Base-by-base conservation (phyloP, 768 basidiomycete species). In the Daedalea quercina region DNA sequence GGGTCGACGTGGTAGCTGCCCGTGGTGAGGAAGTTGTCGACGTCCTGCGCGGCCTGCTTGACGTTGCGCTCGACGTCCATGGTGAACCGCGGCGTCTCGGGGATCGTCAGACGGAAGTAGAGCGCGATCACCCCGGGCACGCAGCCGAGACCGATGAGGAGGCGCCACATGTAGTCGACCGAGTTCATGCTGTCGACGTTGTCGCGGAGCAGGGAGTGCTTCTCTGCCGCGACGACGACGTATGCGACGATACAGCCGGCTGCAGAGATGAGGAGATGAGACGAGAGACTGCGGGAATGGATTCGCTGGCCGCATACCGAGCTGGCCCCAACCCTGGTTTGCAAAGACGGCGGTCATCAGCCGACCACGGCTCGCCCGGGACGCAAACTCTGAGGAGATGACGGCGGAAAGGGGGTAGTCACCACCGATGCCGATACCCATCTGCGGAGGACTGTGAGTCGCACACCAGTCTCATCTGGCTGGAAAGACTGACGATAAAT, bases 61-160 rank as follows among this genome's bases (percentile, higher is more conserved):
- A 94, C 72, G 67, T 94, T 92, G 47, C 86, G 75, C 68, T 93
- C 90, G 54, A 94, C 80, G 73, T 94, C 92, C 87, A 94, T 93
- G 54, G 92, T 95, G 67, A 78, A 84, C 52, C 92, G 89, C 24
- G 92, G 92, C 0, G 91, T 94, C 67, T 94, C 91, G 2, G 92
- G 90, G 62, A 94, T 93, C 23, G 91, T 93, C 31, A 94, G 78
- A 65, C 92, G 89, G 85, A 90, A 94, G 74, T 92, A 94, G 47
- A 94, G 81, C 19, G 90, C 91, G 52, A 92, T 64, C 40, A 75
- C 76, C 51, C 81, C 92, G 31, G 92, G 93, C 47, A 95, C 73
- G 52, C 85, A 87, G 43, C 92, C 92, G 34, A 94, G 74, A 62
- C 92, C 92, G 66, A 95, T 91, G 63, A 94, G 77, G 47, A 94